Conservation (phyloP, 495 filamentous ascomycete species). For the Cryomyces antarcticus region DNA sequence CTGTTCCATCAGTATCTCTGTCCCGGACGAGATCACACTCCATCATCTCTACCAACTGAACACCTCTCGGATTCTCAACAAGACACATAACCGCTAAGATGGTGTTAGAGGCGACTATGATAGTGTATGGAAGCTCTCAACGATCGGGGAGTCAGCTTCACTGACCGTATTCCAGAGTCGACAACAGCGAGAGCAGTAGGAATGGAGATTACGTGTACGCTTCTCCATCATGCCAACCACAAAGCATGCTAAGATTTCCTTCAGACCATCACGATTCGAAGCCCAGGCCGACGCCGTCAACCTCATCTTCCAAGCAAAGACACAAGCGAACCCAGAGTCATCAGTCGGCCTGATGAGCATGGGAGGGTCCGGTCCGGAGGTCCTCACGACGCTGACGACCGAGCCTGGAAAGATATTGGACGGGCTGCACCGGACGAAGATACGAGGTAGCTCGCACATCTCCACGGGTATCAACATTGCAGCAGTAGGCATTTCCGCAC, state of each 20-base stretch:
- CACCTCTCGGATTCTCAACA: not conserved
- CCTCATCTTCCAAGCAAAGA: constrained; percentile 86
- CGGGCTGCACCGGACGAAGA: constrained; percentile 85
- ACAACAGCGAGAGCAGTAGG: constrained; percentile 94
- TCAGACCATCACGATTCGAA: constrained; percentile 76
- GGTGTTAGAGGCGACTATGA: constrained; percentile 57
- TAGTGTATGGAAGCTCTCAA: constrained; percentile 30
- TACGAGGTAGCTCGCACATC: constrained; percentile 67
- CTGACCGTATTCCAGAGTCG: constrained; percentile 38
- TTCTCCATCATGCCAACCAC: not conserved
- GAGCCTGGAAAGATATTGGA: constrained; percentile 90
- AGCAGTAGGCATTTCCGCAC: constrained; percentile 37
- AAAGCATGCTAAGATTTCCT: not conserved
- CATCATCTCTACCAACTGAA: not conserved
- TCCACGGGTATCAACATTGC: constrained; percentile 89
- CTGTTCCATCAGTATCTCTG: too few species aligned
- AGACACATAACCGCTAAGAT: constrained; percentile 27
- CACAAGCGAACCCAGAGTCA: constrained; percentile 84
- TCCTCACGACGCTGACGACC: constrained; percentile 83
- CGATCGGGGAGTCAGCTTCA: not conserved
- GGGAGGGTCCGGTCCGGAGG: constrained; percentile 91
- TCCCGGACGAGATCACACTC: too few species aligned
- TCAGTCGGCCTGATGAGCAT: constrained; percentile 97
- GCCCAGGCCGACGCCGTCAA: constrained; percentile 88
- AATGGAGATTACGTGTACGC: constrained; percentile 84